Conservation (phyloP, 257 asterid genomes). For the Solanum corneliomulleri region DNA sequence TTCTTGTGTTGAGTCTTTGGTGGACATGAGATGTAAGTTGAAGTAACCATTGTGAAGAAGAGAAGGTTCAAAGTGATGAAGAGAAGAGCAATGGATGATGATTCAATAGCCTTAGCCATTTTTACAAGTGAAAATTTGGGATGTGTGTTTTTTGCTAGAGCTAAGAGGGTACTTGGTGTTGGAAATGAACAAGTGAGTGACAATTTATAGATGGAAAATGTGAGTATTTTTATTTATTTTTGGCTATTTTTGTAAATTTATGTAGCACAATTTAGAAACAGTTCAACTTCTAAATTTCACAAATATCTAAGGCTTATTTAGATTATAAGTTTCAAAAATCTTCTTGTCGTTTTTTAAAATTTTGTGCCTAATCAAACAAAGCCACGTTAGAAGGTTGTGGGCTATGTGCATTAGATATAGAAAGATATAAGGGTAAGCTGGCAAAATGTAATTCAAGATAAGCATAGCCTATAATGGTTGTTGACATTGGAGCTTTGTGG, state of each 20-base stretch:
- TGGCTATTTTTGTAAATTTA: background rate
- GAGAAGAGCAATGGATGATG: slow-evolving; percentile 6
- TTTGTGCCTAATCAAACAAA: background rate
- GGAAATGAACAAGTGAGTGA: background rate
- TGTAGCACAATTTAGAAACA: background rate
- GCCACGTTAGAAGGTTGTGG: background rate
- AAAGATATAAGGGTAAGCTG: background rate
- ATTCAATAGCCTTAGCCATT: background rate
- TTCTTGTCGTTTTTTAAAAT: too few species aligned
- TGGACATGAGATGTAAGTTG: slow-evolving; percentile 4
- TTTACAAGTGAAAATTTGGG: background rate
- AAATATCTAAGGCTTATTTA: too few species aligned
- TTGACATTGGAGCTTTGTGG: background rate
- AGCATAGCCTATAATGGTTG: background rate
- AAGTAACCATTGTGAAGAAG: slow-evolving; percentile 18
- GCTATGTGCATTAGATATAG: background rate
- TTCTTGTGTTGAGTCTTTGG: slow-evolving; percentile 4
- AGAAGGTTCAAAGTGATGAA: slow-evolving; percentile 11
- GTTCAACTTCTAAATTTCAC: too few species aligned
- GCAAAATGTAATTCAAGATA: background rate
- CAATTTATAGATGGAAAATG: background rate
- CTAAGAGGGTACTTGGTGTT: background rate
- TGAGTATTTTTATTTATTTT: background rate
- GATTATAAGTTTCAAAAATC: background rate
- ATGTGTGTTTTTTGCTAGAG: background rate